Percentiles rank a stretch among this genome's conserved stretches.
Conservation (phyloP, 768 basidiomycete genomes). For the Suillus lakei region DNA sequence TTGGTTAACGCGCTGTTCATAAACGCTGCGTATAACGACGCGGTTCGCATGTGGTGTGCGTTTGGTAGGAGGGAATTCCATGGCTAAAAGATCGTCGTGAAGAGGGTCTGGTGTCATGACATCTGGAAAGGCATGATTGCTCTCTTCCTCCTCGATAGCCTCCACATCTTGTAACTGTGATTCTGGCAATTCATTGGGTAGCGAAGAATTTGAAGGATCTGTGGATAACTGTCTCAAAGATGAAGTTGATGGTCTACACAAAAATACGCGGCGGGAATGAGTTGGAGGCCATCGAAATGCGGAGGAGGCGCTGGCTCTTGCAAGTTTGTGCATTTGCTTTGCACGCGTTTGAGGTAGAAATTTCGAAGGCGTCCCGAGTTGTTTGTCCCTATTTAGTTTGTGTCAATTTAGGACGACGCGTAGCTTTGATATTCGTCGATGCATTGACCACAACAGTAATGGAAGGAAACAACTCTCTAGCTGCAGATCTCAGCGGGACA, state of each 20-base stretch:
- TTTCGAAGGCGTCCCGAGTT: constrained; percentile 16
- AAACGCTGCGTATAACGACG: constrained; percentile 65
- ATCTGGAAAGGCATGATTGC: constrained; percentile 48
- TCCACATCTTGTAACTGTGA: constrained; percentile 1
- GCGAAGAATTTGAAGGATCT: constrained; percentile 8
- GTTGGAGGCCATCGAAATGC: constrained; percentile 17
- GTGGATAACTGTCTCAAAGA: constrained; percentile 23
- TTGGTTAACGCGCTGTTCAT: constrained; percentile 8
- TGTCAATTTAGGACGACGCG: constrained; percentile 20
- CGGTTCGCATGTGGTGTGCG: constrained; percentile 61
- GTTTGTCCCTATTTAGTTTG: constrained; percentile 21
- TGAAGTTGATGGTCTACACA: constrained; percentile 1
- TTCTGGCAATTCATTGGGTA: constrained; percentile 1
- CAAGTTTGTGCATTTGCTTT: constrained; percentile 32
- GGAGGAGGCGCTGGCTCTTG: constrained; percentile 15
- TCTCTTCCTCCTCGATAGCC: constrained; percentile 12
- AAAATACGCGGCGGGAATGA: constrained; percentile 8
- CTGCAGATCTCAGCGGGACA: constrained; percentile 49
- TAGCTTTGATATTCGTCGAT: constrained; percentile 1
- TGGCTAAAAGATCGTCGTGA: constrained; percentile 62
- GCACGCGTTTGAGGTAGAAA: constrained; percentile 10
- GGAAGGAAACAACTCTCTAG: constrained; percentile 41
- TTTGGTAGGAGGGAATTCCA: constrained; percentile 56
- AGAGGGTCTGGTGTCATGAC: constrained; percentile 66
- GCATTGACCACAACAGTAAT: constrained; percentile 18